These are phyloP conservation scores for Aspergillus thermomutatus DNA, from an alignment of 2,329 filamentous ascomycete genomes.

Conservation along the genomic window DNA sequence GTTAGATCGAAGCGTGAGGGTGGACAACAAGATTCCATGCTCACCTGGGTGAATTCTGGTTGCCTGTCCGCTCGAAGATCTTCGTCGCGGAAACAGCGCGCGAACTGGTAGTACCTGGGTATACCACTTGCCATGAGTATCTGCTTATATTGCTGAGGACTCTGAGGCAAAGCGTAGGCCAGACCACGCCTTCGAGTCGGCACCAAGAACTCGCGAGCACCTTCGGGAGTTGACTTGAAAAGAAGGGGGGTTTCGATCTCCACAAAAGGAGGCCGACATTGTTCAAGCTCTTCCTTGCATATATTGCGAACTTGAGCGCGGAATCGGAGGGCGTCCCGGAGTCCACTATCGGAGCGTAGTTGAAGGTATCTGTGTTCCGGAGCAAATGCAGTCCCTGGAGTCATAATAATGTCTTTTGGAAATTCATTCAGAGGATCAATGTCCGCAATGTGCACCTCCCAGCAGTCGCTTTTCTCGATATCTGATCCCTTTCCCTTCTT, in stretches of 20 bases:
- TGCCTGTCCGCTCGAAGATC: conserved; percentile 89
- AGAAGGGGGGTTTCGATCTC: conserved; percentile 90
- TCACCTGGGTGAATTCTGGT: conserved; percentile 90
- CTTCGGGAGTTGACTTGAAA: conserved; percentile 97
- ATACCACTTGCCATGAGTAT: conserved; percentile 91
- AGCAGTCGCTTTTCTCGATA: conserved; percentile 26
- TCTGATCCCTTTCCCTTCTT: conserved; percentile 36
- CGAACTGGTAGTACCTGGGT: conserved; percentile 82
- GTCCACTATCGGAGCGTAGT: conserved; percentile 66
- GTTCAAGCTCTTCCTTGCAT: conserved; percentile 54
- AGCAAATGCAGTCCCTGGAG: conserved; percentile 69
- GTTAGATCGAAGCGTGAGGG: background rate
- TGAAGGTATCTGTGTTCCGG: conserved; percentile 77
- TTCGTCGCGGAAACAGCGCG: conserved; percentile 91
- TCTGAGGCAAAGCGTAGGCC: conserved; percentile 91
- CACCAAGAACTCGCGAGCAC: conserved; percentile 89
- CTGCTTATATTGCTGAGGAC: conserved; percentile 98
- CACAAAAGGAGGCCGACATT: conserved; percentile 55
- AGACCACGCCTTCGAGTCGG: conserved; percentile 72
- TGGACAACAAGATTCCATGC: conserved; percentile 1
- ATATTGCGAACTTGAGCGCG: conserved; percentile 60
- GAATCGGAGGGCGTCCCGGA: conserved; percentile 67
- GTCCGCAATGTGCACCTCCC: conserved; percentile 61
- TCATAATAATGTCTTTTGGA: conserved; percentile 72
- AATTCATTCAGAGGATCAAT: conserved; percentile 71